Conservation (phyloP, 768 basidiomycete species). For the Hygrocybe coccinea region DNA sequence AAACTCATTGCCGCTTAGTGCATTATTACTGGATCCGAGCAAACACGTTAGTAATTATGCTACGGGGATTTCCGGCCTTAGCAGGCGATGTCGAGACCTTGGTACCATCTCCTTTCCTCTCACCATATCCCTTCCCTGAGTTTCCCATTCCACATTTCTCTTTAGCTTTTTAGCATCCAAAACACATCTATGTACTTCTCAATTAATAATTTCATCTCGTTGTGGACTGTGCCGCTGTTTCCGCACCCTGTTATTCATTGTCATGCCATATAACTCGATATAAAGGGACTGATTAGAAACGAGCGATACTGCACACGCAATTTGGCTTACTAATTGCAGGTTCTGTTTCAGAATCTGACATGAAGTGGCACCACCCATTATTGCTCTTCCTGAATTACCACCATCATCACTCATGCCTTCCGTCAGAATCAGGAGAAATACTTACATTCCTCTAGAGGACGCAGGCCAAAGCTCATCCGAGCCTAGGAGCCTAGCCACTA, state of each 20-base stretch:
- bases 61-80: slow-evolving; percentile 6
- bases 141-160: no score
- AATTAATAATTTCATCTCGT: no score
- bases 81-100: slow-evolving; percentile 47
- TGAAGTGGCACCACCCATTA: not conserved
- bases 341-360: not conserved
- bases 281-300: no score
- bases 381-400: not conserved
- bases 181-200: no score
- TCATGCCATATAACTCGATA: no score
- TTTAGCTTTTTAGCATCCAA: no score
- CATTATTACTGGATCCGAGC: slow-evolving; percentile 6
- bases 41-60: slow-evolving; percentile 4
- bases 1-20: not conserved
- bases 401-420: slow-evolving; percentile 39
- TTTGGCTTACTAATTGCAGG: no score
- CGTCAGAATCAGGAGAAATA: slow-evolving; percentile 39
- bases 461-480: slow-evolving; percentile 3
- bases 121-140: no score
- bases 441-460: slow-evolving; percentile 28
- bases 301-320: no score
- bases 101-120: no score
- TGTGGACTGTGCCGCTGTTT: no score
- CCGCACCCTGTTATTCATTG: no score
- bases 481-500: slow-evolving; percentile 7